A percentile compares a stretch with the other conserved stretches of the same genome.
These are phyloP conservation scores for Apiospora marii DNA, from an alignment of 2,329 filamentous ascomycete species.

Conservation along the genomic window DNA sequence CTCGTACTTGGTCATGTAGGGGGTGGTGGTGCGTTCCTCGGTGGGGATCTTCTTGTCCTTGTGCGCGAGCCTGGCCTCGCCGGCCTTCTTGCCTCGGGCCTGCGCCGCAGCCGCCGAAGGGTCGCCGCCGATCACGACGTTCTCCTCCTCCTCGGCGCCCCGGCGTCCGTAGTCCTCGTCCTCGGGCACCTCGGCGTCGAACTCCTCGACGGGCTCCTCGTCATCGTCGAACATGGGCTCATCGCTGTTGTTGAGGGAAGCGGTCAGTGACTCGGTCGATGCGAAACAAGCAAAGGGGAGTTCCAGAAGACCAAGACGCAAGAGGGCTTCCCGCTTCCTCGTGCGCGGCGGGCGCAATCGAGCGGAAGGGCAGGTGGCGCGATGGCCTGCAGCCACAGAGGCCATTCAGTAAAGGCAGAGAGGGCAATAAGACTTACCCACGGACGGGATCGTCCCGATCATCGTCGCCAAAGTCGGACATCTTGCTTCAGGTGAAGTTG, in stretches of 20 bases:
- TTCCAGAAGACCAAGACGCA: neutral
- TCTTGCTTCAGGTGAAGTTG: constrained; percentile 41
- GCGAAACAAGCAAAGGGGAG: constrained; percentile 33
- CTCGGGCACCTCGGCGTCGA: constrained; percentile 61
- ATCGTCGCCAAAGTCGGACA: constrained; percentile 80
- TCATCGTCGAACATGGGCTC: constrained; percentile 78
- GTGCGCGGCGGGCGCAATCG: neutral
- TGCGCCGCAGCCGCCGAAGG: constrained; percentile 64
- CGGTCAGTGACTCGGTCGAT: constrained; percentile 50
- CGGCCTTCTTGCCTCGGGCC: constrained; percentile 46
- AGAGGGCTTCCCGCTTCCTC: neutral
- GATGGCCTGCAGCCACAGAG: neutral
- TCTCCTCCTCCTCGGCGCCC: constrained; percentile 64
- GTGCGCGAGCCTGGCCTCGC: constrained; percentile 45
- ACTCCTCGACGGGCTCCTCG: constrained; percentile 65
- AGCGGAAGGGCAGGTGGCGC: neutral
- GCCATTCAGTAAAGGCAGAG: neutral
- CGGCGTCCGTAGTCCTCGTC: constrained; percentile 59
- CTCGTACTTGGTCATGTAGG: constrained; percentile 99
- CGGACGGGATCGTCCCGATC: constrained; percentile 55
- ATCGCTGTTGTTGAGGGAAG: constrained; percentile 56
- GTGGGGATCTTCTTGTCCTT: constrained; percentile 90
- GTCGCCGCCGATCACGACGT: constrained; percentile 68
- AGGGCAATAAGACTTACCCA: constrained; percentile 54
- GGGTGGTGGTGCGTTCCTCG: constrained; percentile 88